Evolutionary conservation across 371 early-diverging fungal species (phyloP).

Genomic region (Rhizopus microsporus): DNA sequence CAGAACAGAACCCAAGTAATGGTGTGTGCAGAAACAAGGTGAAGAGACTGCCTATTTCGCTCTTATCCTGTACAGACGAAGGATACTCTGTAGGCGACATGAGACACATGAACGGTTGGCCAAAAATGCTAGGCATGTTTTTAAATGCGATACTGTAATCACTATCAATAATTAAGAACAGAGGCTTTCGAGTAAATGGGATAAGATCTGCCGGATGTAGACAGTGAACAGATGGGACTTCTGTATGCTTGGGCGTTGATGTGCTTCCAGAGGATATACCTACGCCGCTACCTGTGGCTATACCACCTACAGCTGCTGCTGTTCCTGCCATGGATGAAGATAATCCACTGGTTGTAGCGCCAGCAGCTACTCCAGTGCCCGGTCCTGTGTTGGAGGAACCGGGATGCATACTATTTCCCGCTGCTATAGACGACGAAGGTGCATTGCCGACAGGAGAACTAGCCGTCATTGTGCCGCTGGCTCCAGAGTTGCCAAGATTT

Average conservation of each 20-base stretch:
- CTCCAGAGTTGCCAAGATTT: conserved; percentile 2
- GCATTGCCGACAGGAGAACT: neutral
- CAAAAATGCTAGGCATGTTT: conserved; percentile 79
- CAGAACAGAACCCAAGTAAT: conserved; percentile 69
- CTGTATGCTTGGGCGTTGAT: neutral
- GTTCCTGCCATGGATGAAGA: neutral
- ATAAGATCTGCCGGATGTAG: conserved; percentile 89
- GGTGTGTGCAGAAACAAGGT: conserved; percentile 91
- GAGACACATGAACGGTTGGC: conserved; percentile 83
- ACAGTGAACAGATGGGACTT: conserved; percentile 59
- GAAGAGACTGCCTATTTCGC: conserved; percentile 87
- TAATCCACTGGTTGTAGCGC: neutral
- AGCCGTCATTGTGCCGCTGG: neutral
- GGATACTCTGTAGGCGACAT: conserved; percentile 91
- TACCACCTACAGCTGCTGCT: neutral
- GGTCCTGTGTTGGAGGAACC: neutral
- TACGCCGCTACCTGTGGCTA: neutral
- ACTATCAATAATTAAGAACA: conserved; percentile 93
- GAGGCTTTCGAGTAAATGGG: conserved; percentile 91
- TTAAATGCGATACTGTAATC: conserved; percentile 79
- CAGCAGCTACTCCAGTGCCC: neutral
- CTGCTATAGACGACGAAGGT: neutral
- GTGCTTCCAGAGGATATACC: neutral
- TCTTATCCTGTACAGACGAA: conserved; percentile 73
- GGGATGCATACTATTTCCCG: neutral